These are phyloP conservation scores for Pythium insidiosum DNA, from an alignment of 352 stramenopile species.

Conservation along the genomic window DNA sequence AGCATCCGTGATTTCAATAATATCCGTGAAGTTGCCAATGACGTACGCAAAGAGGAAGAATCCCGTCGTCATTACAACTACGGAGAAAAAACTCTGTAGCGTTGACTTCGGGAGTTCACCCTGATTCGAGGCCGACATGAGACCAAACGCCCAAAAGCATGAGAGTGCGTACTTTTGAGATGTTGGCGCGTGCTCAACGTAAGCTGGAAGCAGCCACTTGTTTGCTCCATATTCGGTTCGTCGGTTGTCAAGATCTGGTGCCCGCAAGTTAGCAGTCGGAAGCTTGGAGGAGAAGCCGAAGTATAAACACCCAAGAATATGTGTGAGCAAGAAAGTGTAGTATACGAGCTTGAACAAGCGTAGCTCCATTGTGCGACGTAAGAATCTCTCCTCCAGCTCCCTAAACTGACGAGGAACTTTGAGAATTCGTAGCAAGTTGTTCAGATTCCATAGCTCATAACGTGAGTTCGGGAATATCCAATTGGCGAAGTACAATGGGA, in stretches of 20 bases:
- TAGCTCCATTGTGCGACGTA: constrained; percentile 33
- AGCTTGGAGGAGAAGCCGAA: constrained; percentile 40
- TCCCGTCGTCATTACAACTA: constrained; percentile 28
- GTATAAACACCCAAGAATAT: constrained; percentile 38
- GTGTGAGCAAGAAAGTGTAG: constrained; percentile 35
- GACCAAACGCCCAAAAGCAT: constrained; percentile 31
- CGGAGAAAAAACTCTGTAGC: constrained; percentile 25
- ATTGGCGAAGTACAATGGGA: constrained; percentile 35
- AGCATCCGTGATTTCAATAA: constrained; percentile 36
- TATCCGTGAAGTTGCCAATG: constrained; percentile 38
- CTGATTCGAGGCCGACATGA: constrained; percentile 35
- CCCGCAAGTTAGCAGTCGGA: constrained; percentile 20
- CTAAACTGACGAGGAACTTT: constrained; percentile 38
- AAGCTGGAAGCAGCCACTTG: constrained; percentile 23
- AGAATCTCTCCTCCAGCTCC: constrained; percentile 32
- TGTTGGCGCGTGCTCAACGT: constrained; percentile 12
- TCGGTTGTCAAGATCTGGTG: constrained; percentile 3
- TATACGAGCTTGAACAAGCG: constrained; percentile 40
- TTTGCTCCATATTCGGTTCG: constrained; percentile 30
- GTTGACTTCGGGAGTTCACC: constrained; percentile 29
- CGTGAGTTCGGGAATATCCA: constrained; percentile 14
- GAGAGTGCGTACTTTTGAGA: constrained; percentile 22
- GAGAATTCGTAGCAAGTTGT: constrained; percentile 36
- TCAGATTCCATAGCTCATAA: constrained; percentile 46
- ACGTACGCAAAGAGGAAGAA: constrained; percentile 50